Percentiles rank a stretch among this genome's conserved stretches.
These are phyloP conservation scores for Phylloporus sp. DNA, from an alignment of 768 basidiomycete species.

Conservation along the genomic window DNA sequence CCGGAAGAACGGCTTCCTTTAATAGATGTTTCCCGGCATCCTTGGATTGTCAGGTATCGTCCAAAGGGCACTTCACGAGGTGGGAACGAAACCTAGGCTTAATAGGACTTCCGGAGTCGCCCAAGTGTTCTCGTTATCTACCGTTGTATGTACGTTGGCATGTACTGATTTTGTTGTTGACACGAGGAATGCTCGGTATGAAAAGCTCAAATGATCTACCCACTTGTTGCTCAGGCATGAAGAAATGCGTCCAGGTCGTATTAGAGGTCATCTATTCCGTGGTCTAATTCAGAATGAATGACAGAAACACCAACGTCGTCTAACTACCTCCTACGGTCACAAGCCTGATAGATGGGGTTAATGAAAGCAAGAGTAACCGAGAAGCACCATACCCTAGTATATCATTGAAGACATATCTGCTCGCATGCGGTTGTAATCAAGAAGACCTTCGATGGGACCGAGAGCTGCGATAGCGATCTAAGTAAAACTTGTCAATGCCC, in stretches of 20 bases:
- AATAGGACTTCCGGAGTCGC: background rate
- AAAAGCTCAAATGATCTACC: background rate
- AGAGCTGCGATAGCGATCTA: conserved; percentile 85
- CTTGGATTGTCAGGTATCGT: conserved; percentile 77
- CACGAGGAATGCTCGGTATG: background rate
- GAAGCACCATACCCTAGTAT: conserved; percentile 40
- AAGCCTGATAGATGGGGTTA: background rate
- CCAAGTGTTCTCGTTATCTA: conserved; percentile 7
- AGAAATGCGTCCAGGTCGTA: background rate
- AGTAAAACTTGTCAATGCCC: conserved; percentile 1
- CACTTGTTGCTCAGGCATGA: background rate
- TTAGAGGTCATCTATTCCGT: conserved; percentile 18
- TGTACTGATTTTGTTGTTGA: conserved; percentile 9
- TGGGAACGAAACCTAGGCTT: conserved; percentile 18
- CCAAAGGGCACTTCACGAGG: conserved; percentile 40
- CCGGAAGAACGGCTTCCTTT: conserved; percentile 74
- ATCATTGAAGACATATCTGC: conserved; percentile 76
- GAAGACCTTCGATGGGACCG: conserved; percentile 84
- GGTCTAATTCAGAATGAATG: conserved; percentile 18
- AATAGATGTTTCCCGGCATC: conserved; percentile 69
- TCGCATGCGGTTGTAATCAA: conserved; percentile 91
- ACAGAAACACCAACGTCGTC: conserved; percentile 14
- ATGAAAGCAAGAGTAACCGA: background rate
- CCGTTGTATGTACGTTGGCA: conserved; percentile 7
- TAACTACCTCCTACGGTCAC: conserved; percentile 15